A percentile compares a stretch with the other conserved stretches of the same genome.
phyloP scores from a whole-genome alignment of 768 basidiomycete genomes.

The Podaxis carcinomalis region DNA sequence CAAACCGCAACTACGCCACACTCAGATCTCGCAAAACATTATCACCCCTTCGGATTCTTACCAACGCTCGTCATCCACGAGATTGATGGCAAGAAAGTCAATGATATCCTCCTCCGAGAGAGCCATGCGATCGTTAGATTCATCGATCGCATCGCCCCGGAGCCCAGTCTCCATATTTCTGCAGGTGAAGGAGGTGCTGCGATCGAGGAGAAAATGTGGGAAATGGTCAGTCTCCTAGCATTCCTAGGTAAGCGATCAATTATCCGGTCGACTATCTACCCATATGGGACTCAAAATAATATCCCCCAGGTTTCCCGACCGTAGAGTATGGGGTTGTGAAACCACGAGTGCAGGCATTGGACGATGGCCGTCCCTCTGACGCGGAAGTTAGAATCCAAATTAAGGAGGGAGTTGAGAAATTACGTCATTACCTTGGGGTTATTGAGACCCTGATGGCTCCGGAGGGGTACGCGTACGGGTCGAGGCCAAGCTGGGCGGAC shows the following conservation, averaged over 20 bases:
- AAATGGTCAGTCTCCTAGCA: constrained; percentile 26
- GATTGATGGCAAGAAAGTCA: constrained; percentile 17
- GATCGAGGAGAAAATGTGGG: constrained; percentile 30
- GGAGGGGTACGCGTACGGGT: constrained; percentile 23
- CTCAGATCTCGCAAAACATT: constrained; percentile 16
- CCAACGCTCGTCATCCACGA: constrained; percentile 27
- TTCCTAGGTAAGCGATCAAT: constrained; percentile 22
- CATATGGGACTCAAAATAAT: not conserved
- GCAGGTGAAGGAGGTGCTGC: constrained; percentile 13
- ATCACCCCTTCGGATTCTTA: constrained; percentile 28
- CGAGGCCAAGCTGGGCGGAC: constrained; percentile 27
- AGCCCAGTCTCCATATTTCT: constrained; percentile 22
- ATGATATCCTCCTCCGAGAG: constrained; percentile 24
- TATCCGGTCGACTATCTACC: not conserved
- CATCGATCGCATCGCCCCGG: constrained; percentile 25
- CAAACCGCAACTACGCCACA: constrained; percentile 21
- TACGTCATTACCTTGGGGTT: constrained; percentile 20
- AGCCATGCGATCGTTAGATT: constrained; percentile 29
- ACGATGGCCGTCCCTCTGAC: constrained; percentile 22
- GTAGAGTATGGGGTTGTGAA: constrained; percentile 27
- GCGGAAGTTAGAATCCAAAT: constrained; percentile 18
- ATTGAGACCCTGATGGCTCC: constrained; percentile 24
- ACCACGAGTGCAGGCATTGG: constrained; percentile 23
- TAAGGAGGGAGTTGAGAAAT: constrained; percentile 17
- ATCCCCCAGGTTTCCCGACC: constrained; percentile 22